Conservation (phyloP, 208 protist genomes). For the Trypanosomatidae sp. region DNA sequence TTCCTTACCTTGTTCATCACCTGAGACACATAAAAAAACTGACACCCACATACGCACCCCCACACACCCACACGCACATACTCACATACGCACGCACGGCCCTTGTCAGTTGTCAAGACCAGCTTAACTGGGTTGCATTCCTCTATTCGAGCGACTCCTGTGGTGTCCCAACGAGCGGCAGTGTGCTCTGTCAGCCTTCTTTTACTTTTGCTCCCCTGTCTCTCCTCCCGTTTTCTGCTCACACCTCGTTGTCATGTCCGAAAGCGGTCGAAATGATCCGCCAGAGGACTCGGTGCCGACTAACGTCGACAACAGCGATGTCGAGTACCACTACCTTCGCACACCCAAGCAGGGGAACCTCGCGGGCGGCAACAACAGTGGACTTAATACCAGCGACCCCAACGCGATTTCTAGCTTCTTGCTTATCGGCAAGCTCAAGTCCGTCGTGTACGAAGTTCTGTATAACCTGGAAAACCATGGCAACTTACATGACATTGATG, state of each 20-base stretch:
- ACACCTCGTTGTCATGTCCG: background rate
- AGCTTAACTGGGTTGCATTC: background rate
- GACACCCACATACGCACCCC: background rate
- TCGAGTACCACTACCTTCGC: constrained; percentile 12
- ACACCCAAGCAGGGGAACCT: constrained; percentile 9
- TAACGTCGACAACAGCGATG: constrained; percentile 4
- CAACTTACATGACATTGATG: constrained; percentile 57
- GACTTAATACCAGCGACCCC: constrained; percentile 2
- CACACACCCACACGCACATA: background rate
- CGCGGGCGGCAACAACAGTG: constrained; percentile 1
- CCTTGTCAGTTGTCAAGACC: background rate
- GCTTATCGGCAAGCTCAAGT: constrained; percentile 58
- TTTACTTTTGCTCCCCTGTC: background rate
- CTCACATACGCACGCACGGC: background rate
- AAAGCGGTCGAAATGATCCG: constrained; percentile 3
- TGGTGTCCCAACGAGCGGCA: background rate
- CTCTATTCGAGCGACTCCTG: background rate
- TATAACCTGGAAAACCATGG: constrained; percentile 40
- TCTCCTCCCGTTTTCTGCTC: background rate
- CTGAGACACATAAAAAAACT: background rate
- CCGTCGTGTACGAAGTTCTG: constrained; percentile 62
- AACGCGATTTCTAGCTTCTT: constrained; percentile 35
- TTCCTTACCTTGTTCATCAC: background rate
- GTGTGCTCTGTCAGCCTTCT: background rate
- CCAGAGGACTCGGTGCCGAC: background rate